Base-by-base conservation (phyloP, 306 rosid genomes). In the Glycine soja region DNA sequence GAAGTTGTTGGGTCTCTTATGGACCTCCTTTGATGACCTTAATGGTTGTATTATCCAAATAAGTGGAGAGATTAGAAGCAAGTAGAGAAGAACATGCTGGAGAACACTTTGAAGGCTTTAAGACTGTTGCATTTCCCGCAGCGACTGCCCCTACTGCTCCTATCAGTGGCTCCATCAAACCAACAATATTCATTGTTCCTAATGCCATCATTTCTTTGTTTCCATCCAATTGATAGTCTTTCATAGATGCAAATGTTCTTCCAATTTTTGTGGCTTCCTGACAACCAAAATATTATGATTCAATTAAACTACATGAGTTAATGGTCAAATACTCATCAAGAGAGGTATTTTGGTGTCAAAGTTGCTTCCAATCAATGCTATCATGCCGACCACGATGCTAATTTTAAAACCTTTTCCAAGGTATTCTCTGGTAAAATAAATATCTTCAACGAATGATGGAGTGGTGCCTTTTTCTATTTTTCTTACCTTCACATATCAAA, bases 161-260 rank as follows among this genome's bases (percentile, higher is more conserved):
- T 72, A 93, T 91, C 4, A 93, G 38, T 32, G 97, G 93, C 74
- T 93, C 97, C 87, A 93, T 19, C 1, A 0, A 95, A 50, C 98
- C 99, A 61, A 90, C 90, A 63, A 95, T 79, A 62, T 95, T 95
- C 99, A 93, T 95, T 54, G 93, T 78, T 82, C 99, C 99, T 66
- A 95, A 82, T 24, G 98, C 99, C 56, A 95, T 90, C 99, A 95
- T 93, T 91, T 95, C 98, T 84, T 88, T 93, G 97, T 95, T 95
- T 76, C 99, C 99, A 72, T 95, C 98, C 10, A 95, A 57, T 85
- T 91, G 97, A 81, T 95, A 95, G 79, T 93, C 99, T 88, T 95
- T 95, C 98, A 93, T 90, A 74, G 94, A 52, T 76, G 99, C 97
- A 87, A 93, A 93, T 80, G 99, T 95, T 91, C 99, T 91, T 84